phyloP scores from a whole-genome alignment of 2,329 filamentous ascomycete species.

The Neodidymelliopsis sp. region DNA sequence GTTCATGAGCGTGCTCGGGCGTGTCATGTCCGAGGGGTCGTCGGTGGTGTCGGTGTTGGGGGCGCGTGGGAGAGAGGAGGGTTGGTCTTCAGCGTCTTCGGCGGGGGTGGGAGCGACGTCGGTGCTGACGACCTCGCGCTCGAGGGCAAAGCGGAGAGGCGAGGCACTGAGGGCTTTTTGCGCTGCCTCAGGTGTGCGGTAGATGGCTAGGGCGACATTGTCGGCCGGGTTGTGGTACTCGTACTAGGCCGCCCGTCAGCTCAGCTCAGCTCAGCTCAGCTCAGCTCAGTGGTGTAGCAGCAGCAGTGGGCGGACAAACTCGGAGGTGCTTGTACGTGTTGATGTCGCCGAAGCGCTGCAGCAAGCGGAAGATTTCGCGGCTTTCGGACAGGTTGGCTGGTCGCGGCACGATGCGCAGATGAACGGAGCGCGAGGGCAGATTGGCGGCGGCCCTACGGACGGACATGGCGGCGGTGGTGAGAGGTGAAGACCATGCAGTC shows the following conservation, averaged over 20 bases:
- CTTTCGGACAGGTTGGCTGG: slow-evolving; percentile 58
- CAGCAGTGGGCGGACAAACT: slow-evolving; percentile 29
- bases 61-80: slow-evolving; percentile 4
- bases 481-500: neutral
- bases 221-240: slow-evolving; percentile 53
- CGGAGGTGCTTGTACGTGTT: slow-evolving; percentile 56
- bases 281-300: neutral
- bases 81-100: slow-evolving; percentile 22
- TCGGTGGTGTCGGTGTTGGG: slow-evolving; percentile 9
- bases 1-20: slow-evolving; percentile 35
- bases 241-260: slow-evolving; percentile 42
- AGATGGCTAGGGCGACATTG: slow-evolving; percentile 57
- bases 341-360: slow-evolving; percentile 59
- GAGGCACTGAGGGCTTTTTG: slow-evolving; percentile 53
- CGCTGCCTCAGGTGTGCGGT: slow-evolving; percentile 51
- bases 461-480: slow-evolving; percentile 34
- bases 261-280: neutral
- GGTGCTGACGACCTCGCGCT: slow-evolving; percentile 29
- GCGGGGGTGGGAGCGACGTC: slow-evolving; percentile 1
- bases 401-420: slow-evolving; percentile 57
- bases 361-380: slow-evolving; percentile 56
- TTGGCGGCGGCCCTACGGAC: slow-evolving; percentile 32
- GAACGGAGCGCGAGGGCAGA: slow-evolving; percentile 53
- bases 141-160: slow-evolving; percentile 57
- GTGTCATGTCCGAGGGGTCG: slow-evolving; percentile 42